phyloP scores from a whole-genome alignment of 805 yeast genomes.

The Ogataea paradorogensis region DNA sequence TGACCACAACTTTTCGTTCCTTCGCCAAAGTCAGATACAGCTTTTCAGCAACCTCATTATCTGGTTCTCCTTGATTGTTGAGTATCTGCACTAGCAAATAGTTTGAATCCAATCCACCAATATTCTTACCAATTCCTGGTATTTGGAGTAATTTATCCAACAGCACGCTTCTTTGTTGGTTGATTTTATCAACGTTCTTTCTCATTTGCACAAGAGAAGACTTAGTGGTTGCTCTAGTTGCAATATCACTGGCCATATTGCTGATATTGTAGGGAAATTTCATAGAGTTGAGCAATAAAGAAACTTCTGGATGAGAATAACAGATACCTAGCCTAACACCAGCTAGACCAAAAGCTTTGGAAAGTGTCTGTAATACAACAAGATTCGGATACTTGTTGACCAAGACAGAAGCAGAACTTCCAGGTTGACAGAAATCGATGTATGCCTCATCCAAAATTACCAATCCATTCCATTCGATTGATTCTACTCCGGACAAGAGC shows the following conservation, averaged over 20 bases:
- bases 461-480: constrained; percentile 64
- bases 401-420: constrained; percentile 69
- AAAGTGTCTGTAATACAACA: constrained; percentile 86
- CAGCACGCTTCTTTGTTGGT: constrained; percentile 53
- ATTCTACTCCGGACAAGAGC: constrained; percentile 38
- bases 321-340: constrained; percentile 90
- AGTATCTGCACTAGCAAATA: constrained; percentile 75
- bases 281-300: constrained; percentile 76
- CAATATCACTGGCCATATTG: constrained; percentile 71
- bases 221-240: constrained; percentile 63
- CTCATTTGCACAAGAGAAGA: constrained; percentile 62
- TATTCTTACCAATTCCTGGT: constrained; percentile 63
- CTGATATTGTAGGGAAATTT: constrained; percentile 96
- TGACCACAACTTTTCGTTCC: constrained; percentile 72
- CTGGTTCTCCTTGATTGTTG: constrained; percentile 59
- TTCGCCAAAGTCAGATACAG: constrained; percentile 72
- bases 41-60: constrained; percentile 60
- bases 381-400: constrained; percentile 81
- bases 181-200: constrained; percentile 46
- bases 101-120: constrained; percentile 87
- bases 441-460: constrained; percentile 94
- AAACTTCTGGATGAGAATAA: constrained; percentile 56
- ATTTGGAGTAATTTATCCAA: constrained; percentile 52
- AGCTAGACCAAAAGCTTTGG: constrained; percentile 95
- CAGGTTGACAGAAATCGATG: constrained; percentile 72